Percentiles rank a stretch among this genome's conserved stretches.
Conservation (phyloP, 139 green algal genomes). For the Micromonas commoda region DNA sequence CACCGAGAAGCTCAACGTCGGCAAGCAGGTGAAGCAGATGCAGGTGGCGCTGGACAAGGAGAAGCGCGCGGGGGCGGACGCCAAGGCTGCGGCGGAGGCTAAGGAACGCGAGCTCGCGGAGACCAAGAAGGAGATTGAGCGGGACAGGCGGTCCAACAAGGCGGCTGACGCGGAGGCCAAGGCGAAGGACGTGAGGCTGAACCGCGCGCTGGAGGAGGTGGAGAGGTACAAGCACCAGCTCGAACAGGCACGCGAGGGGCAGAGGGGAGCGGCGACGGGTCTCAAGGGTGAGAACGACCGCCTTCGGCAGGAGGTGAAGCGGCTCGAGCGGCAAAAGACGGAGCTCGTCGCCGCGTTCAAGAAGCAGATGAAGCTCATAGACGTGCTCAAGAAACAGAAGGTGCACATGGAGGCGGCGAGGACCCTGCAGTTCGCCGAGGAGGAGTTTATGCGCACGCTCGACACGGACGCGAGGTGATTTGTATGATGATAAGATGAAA, state of each 20-base stretch:
- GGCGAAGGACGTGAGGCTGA: constrained; percentile 54
- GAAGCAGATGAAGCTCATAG: constrained; percentile 79
- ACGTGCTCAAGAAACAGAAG: constrained; percentile 75
- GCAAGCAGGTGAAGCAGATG: neutral
- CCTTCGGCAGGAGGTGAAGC: neutral
- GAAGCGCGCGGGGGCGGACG: constrained; percentile 18
- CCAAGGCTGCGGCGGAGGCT: constrained; percentile 10
- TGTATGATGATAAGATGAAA: neutral
- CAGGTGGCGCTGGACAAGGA: constrained; percentile 22
- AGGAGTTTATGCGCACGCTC: constrained; percentile 55
- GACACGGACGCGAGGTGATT: constrained; percentile 3
- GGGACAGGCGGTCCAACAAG: constrained; percentile 25
- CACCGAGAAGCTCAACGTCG: neutral
- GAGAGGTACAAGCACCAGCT: constrained; percentile 46
- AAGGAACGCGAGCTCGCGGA: constrained; percentile 28
- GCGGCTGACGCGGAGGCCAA: constrained; percentile 43
- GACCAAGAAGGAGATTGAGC: constrained; percentile 41
- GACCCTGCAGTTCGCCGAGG: constrained; percentile 64
- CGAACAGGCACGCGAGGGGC: neutral
- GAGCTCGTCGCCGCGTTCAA: constrained; percentile 70
- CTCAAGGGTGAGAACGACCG: neutral
- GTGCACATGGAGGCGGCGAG: constrained; percentile 70
- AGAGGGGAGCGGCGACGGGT: neutral
- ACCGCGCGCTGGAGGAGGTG: constrained; percentile 62
- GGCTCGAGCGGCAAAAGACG: constrained; percentile 61